Percentiles rank a stretch among this genome's conserved stretches.
phyloP scores from a whole-genome alignment of 2,329 filamentous ascomycete species.

The Epichloe uncinata region DNA sequence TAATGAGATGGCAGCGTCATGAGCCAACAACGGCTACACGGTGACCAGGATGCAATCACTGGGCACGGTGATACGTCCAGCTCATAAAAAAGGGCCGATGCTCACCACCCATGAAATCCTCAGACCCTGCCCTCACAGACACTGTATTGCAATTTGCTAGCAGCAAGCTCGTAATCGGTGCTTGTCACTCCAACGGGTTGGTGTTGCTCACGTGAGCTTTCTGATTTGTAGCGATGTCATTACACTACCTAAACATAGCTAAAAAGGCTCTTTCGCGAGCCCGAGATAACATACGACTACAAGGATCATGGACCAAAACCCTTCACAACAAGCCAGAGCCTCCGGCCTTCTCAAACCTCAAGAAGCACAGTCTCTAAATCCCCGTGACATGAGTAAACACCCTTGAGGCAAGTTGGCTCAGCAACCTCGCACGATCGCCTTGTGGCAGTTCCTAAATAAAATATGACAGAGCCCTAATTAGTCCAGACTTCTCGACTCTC shows the following conservation, averaged over 20 bases:
- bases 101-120: not conserved
- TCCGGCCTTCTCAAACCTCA: not conserved
- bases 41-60: not conserved
- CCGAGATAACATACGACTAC: no score
- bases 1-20: not conserved
- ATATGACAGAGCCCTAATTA: not conserved
- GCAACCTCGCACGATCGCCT: constrained; percentile 63
- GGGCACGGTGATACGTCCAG: not conserved
- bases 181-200: not conserved
- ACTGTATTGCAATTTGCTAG: no score
- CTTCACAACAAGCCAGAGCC: not conserved
- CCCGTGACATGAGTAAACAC: constrained; percentile 73
- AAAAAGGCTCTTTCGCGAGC: not conserved
- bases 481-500: not conserved
- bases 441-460: constrained; percentile 60
- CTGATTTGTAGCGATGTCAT: not conserved
- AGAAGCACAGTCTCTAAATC: constrained; percentile 1
- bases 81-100: not conserved
- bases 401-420: constrained; percentile 74
- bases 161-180: not conserved
- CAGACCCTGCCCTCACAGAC: not conserved
- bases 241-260: not conserved
- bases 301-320: not conserved
- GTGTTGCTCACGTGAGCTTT: not conserved
- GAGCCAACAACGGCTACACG: not conserved